These are phyloP conservation scores for Cryptococcus deneoformans DNA, from an alignment of 1,284 basidiomycete genomes.

Conservation along the genomic window DNA sequence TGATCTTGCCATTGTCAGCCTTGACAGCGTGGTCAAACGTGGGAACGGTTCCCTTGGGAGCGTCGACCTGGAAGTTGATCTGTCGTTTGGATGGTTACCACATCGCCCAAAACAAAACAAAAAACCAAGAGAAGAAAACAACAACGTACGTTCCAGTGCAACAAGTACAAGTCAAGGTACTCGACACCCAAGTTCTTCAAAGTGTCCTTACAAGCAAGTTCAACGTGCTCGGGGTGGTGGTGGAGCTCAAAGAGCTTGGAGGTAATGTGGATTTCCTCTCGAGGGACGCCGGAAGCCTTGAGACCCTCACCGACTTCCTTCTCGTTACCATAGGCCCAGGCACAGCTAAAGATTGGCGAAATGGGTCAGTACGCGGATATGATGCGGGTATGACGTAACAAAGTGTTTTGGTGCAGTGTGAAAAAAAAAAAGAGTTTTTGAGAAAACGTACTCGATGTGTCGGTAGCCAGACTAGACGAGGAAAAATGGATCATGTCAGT, in stretches of 20 bases:
- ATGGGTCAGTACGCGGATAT: not conserved
- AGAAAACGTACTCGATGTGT: conserved; percentile 76
- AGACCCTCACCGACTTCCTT: conserved; percentile 82
- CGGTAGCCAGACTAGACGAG: conserved; percentile 54
- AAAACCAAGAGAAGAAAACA: not conserved
- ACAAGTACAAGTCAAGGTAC: conserved; percentile 78
- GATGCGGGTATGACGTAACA: conserved; percentile 3
- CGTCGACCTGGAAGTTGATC: conserved; percentile 46
- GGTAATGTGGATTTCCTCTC: conserved; percentile 67
- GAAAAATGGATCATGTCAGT: no score
- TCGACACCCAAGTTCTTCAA: conserved; percentile 65
- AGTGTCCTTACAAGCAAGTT: conserved; percentile 68
- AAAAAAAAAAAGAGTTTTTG: no score
- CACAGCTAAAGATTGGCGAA: conserved; percentile 24
- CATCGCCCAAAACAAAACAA: no score
- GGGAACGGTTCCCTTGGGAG: conserved; percentile 35
- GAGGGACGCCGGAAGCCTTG: conserved; percentile 56
- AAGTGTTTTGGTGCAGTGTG: no score
- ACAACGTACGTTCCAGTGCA: conserved; percentile 64
- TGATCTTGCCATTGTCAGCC: conserved; percentile 49
- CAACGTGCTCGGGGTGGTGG: conserved; percentile 56
- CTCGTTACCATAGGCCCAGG: conserved; percentile 62
- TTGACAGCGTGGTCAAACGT: conserved; percentile 35
- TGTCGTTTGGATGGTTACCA: conserved; percentile 10
- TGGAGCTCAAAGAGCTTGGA: conserved; percentile 67